Base-by-base conservation (phyloP, 306 rosid genomes). In the Vigna hirtella region DNA sequence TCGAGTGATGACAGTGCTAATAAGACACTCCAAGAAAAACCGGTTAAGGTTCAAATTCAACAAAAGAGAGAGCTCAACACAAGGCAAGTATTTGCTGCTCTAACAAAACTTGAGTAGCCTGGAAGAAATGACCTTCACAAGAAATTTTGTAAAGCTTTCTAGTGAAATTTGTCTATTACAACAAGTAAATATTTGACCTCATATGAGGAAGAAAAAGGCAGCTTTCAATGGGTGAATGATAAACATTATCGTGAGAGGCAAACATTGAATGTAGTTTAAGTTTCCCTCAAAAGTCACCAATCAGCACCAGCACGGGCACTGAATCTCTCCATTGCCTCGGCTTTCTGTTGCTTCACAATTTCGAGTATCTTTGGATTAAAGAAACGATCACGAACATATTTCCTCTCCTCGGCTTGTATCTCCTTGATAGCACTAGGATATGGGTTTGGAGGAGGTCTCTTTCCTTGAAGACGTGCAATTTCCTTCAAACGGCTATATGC, bases 391-490 rank as follows among this genome's bases (percentile, higher is more conserved):
- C 74, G 89, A 53, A 93, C 97, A 18, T 74, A 88, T 74, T 89
- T 89, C 85, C 79, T 87, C 91, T 93, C 98, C 84, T 81, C 85
- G 17, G 93, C 94, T 85, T 90, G 93, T 74, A 93, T 93, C 85
- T 89, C 89, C 85, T 82, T 86, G 79, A 91, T 22, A 40, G 87
- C 86, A 63, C 91, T 89, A 15, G 98, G 97, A 82, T 82, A 95
- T 16, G 98, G 99, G 83, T 91, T 92, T 30, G 91, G 91, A 82
- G 96, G 99, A 68, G 83, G 93, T 73, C 56, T 88, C 84, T 87
- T 95, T 81, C 97, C 97, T 84, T 86, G 91, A 84, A 83, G 86
- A 73, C 88, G 90, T 2, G 92, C 88, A 67, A 89, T 86, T 83
- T 87, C 83, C 86, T 91, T 95, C 89, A 93, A 74, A 6, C 87